Base-by-base conservation (phyloP, 306 rosid species). In the Vigna nakashimae region DNA sequence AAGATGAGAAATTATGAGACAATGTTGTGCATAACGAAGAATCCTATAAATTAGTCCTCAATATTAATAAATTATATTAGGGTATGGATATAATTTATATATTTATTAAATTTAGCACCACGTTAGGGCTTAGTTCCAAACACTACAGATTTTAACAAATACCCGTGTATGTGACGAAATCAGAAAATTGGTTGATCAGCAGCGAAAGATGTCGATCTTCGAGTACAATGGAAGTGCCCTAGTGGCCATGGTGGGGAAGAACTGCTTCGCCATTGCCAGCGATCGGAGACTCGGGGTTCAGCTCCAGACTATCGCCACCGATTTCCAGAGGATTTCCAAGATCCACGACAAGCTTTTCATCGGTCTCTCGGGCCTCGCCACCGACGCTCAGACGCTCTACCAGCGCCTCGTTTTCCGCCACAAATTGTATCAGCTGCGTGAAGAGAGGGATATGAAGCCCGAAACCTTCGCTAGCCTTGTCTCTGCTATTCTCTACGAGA, bases 201-300 rank as follows among this genome's bases (percentile, higher is more conserved):
- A 8, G 48, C 26, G 8, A 34, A 34, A 2, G 18, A 66, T 66
- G 71, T 66, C 71, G 71, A 66, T 66, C 53, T 42, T 43, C 36
- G 71, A 66, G 71, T 66, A 66, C 55, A 66, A 66, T 12, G 71
- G 71, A 5, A 66, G 71, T 43, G 71, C 71, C 53, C 53, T 66
- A 6, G 71, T 66, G 52, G 71, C 71, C 24, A 66, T 66, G 71
- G 71, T 66, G 53, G 71, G 71, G 17, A 66, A 43, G 55, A 66
- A 66, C 55, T 66, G 71, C 53, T 66, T 66, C 53, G 71, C 71
- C 55, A 66, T 66, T 6, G 71, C 71, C 11, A 66, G 71, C 36
- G 71, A 66, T 43, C 52, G 71, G 53, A 66, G 71, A 43, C 71
- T 66, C 53, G 71, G 71, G 5, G 71, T 66, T 66, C 71, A 66